phyloP scores from a whole-genome alignment of 139 green algal genomes.

The Volvox reticuliferus region DNA sequence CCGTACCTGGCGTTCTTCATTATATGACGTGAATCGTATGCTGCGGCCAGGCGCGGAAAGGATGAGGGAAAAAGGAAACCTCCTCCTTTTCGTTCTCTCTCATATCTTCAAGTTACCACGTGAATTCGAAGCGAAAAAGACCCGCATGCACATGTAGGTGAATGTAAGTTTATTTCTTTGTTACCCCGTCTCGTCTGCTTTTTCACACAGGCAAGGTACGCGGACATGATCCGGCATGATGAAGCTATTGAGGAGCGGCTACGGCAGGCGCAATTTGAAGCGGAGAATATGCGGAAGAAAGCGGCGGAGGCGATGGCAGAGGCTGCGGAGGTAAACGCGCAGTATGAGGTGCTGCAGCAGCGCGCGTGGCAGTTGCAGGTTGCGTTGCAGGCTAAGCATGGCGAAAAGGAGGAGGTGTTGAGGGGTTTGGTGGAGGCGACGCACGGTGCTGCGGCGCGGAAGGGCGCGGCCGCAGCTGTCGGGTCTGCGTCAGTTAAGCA shows the following conservation, averaged over 20 bases:
- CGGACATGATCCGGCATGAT: constrained; percentile 35
- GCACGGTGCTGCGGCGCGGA: neutral
- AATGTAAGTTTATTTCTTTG: no score
- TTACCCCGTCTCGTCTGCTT: no score
- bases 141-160: no score
- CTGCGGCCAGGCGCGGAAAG: no score
- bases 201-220: constrained; percentile 13
- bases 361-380: constrained; percentile 32
- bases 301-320: neutral
- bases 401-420: constrained; percentile 32
- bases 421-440: constrained; percentile 30
- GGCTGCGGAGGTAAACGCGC: constrained; percentile 13
- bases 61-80: no score
- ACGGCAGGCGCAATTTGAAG: constrained; percentile 25
- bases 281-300: neutral
- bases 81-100: no score
- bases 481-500: neutral
- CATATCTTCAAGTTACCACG: no score
- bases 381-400: neutral
- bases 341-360: constrained; percentile 23
- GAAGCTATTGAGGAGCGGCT: constrained; percentile 28
- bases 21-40: no score
- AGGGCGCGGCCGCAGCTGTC: neutral
- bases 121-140: no score
- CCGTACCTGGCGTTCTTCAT: no score